Conservation (phyloP, 345 rosid species). For the Citrus maxima region DNA sequence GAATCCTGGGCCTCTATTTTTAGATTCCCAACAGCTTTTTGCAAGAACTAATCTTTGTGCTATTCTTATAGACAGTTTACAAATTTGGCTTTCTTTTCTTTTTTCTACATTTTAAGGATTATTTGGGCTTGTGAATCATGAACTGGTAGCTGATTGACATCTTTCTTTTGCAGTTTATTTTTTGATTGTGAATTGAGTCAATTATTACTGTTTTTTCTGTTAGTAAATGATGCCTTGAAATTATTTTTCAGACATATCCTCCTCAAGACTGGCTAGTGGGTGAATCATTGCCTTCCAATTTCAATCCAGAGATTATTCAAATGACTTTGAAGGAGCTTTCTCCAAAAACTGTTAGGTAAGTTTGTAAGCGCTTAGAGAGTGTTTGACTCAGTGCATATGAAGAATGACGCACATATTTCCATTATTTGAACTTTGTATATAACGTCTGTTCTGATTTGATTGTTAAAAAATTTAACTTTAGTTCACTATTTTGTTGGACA, state of each 20-base stretch:
- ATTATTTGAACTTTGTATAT: background rate
- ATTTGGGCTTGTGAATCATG: background rate
- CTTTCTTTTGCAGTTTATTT: background rate
- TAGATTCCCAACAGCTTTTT: background rate
- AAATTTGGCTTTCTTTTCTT: background rate
- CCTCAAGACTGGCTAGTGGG: conserved; percentile 83
- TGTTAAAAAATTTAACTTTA: background rate
- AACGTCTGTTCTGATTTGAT: background rate
- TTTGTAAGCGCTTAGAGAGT: conserved; percentile 2
- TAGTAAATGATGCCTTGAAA: conserved; percentile 4
- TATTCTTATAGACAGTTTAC: background rate
- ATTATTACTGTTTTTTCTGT: background rate
- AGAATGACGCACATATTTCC: background rate
- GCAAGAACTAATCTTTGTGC: background rate
- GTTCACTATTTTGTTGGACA: background rate
- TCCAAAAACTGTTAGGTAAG: conserved; percentile 63
- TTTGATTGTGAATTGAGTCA: background rate
- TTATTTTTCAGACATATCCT: conserved; percentile 56
- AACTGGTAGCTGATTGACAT: background rate
- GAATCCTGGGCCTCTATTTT: background rate
- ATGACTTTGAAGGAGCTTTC: conserved; percentile 66
- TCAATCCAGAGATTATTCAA: conserved; percentile 54
- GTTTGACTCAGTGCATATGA: background rate
- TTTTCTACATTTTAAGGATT: background rate
- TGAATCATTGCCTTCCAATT: conserved; percentile 69